These are phyloP conservation scores for Xylaria sp. DNA, from an alignment of 495 filamentous ascomycete species.

Conservation along the genomic window DNA sequence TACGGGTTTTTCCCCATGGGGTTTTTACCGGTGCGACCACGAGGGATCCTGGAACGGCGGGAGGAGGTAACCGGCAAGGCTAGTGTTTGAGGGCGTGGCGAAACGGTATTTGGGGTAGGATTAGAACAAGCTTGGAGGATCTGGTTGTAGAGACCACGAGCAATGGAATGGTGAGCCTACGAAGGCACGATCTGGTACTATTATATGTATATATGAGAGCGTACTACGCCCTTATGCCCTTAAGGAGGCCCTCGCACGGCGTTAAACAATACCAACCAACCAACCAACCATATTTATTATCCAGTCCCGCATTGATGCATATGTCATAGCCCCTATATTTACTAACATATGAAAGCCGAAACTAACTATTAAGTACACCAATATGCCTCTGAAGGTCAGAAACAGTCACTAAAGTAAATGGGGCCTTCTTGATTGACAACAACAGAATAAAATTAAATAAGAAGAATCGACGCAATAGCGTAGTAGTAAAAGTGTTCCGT, in stretches of 20 bases:
- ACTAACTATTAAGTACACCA: no score
- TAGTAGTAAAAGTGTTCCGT: no score
- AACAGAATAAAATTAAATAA: no score
- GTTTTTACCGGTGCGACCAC: background rate
- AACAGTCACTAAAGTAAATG: no score
- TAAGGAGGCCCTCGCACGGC: conserved; percentile 30
- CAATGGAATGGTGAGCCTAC: background rate
- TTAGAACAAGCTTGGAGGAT: background rate
- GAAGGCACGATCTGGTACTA: background rate
- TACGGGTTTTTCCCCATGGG: background rate
- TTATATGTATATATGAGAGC: conserved; percentile 1
- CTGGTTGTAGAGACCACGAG: conserved; percentile 1
- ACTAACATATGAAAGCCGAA: no score
- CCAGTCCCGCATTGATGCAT: no score
- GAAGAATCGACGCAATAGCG: no score
- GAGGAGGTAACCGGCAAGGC: background rate
- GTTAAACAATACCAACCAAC: background rate
- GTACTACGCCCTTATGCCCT: conserved; percentile 44
- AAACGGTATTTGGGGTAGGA: no score
- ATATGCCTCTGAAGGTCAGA: no score
- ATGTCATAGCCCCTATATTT: no score
- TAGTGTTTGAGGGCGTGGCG: no score
- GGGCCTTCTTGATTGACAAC: no score
- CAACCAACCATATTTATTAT: background rate
- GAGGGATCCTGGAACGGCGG: background rate